phyloP scores from a whole-genome alignment of 2,329 filamentous ascomycete species.

The Exophiala dermatitidis region DNA sequence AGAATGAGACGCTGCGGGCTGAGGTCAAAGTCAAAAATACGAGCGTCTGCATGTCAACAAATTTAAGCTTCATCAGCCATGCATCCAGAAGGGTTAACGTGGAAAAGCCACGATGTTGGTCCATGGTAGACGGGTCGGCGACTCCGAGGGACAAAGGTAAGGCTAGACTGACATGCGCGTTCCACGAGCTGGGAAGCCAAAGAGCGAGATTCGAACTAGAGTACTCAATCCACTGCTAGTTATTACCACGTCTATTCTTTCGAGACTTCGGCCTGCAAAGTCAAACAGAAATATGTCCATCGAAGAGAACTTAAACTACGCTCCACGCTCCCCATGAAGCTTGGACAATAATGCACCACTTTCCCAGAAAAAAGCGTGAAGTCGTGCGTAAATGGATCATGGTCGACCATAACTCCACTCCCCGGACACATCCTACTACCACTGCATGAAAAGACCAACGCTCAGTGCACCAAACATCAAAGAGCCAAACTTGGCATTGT shows the following conservation, averaged over 20 bases:
- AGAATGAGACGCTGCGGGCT: too few relatives aligned
- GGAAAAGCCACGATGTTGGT: too few relatives aligned
- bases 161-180: too few relatives aligned
- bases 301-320: conserved; percentile 19
- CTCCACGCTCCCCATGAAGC: conserved; percentile 5
- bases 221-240: neutral
- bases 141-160: too few relatives aligned
- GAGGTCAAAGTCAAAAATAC: too few relatives aligned
- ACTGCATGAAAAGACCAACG: conserved; percentile 18
- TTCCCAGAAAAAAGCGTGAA: conserved; percentile 1
- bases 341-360: conserved; percentile 3
- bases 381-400: neutral
- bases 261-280: conserved; percentile 21
- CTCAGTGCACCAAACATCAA: conserved; percentile 14
- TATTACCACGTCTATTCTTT: conserved; percentile 14
- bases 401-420: neutral
- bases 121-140: too few relatives aligned
- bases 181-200: too few relatives aligned
- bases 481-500: conserved; percentile 12
- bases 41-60: too few relatives aligned
- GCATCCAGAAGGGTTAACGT: too few relatives aligned
- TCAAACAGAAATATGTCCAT: conserved; percentile 20
- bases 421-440: conserved; percentile 2
- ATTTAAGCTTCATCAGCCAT: too few relatives aligned
- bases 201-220: too few relatives aligned